Evolutionary conservation across 1,284 basidiomycete genomes (phyloP).

Genomic region (Mrakiaceae sp.): DNA sequence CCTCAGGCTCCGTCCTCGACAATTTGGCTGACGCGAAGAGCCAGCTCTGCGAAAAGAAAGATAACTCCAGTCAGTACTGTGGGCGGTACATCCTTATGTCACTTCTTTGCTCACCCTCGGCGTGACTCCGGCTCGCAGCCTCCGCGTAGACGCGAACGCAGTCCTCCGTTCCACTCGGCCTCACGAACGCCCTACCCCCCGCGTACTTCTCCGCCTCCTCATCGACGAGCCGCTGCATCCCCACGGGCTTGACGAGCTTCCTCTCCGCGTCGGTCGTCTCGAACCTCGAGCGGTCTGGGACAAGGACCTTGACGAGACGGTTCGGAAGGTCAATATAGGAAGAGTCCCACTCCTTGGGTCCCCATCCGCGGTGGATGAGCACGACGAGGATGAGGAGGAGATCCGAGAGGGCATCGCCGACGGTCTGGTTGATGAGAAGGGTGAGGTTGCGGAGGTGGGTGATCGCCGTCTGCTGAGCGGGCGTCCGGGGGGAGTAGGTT

Average conservation of each 20-base stretch:
- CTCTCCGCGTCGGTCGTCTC: conserved; percentile 91
- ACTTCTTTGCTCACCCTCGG: conserved; percentile 53
- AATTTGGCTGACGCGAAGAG: conserved; percentile 11
- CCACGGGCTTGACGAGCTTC: conserved; percentile 63
- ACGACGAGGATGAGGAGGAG: conserved; percentile 92
- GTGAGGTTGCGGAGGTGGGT: conserved; percentile 64
- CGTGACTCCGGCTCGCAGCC: conserved; percentile 58
- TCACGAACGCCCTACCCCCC: conserved; percentile 80
- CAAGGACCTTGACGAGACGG: conserved; percentile 89
- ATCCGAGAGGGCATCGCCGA: conserved; percentile 93
- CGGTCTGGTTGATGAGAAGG: conserved; percentile 92
- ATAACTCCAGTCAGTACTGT: not conserved
- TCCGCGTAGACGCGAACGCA: conserved; percentile 98
- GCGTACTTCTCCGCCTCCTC: conserved; percentile 69
- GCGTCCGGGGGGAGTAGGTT: conserved; percentile 58
- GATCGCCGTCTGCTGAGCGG: conserved; percentile 66
- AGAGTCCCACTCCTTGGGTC: conserved; percentile 81
- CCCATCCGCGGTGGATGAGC: conserved; percentile 75
- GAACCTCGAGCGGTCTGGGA: conserved; percentile 72
- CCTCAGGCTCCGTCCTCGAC: conserved; percentile 8
- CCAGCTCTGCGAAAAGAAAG: conserved; percentile 1
- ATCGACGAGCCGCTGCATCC: conserved; percentile 78
- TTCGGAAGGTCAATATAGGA: conserved; percentile 92
- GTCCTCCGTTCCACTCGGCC: conserved; percentile 96
- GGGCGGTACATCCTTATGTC: no score